phyloP scores from a whole-genome alignment of 2,329 filamentous ascomycete species.

The Cladosporium colombiae region DNA sequence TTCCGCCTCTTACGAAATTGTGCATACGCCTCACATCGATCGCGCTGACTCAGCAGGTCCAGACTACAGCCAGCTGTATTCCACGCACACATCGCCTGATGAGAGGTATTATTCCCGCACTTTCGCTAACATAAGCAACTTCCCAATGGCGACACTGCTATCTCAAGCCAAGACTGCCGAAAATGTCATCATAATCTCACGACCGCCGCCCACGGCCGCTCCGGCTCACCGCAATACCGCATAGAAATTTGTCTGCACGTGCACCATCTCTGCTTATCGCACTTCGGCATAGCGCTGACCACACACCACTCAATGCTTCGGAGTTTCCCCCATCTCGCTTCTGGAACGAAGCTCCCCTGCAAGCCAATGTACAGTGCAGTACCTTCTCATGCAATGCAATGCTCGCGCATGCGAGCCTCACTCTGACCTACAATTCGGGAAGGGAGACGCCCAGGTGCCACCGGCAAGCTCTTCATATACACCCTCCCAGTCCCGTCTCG shows the following conservation, averaged over 20 bases:
- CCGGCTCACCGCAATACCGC: no score
- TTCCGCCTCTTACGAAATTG: background rate
- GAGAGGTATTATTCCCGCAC: background rate
- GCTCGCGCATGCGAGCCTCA: background rate
- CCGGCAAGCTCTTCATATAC: background rate
- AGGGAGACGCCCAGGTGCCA: background rate
- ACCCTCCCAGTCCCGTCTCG: background rate
- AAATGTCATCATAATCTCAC: background rate
- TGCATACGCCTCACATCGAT: background rate
- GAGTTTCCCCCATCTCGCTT: background rate
- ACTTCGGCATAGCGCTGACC: background rate
- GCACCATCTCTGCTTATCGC: background rate
- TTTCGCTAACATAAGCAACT: background rate
- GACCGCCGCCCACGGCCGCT: background rate
- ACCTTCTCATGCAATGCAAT: background rate
- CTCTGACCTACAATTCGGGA: background rate
- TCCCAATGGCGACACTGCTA: background rate
- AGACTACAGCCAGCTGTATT: background rate
- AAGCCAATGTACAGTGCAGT: background rate
- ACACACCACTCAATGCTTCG: background rate
- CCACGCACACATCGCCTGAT: background rate
- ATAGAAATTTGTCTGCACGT: no score
- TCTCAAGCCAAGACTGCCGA: background rate
- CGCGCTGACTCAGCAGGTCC: background rate
- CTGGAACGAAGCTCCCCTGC: background rate